These are phyloP conservation scores for Magnusiomyces magnusii DNA, from an alignment of 1,139 yeast species.

Conservation along the genomic window DNA sequence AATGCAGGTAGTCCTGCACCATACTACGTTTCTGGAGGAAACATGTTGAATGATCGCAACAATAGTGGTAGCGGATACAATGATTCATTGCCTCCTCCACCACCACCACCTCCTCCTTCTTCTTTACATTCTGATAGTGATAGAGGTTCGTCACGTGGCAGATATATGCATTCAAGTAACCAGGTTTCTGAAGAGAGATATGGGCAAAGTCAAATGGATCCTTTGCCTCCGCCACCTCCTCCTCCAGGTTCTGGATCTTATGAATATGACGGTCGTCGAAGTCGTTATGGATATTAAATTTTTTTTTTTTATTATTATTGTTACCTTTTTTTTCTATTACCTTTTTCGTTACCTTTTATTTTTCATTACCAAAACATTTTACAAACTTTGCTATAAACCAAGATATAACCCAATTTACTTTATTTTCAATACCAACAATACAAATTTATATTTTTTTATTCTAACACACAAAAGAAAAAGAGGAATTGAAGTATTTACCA, in stretches of 20 bases:
- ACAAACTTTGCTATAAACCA: too few species aligned
- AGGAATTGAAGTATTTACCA: too few species aligned
- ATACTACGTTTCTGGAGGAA: background rate
- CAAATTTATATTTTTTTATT: too few species aligned
- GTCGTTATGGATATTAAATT: background rate
- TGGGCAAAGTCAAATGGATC: background rate
- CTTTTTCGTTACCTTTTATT: too few species aligned
- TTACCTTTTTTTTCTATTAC: too few species aligned
- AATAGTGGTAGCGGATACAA: background rate
- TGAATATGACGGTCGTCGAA: background rate
- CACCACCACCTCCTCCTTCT: background rate
- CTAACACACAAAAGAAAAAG: too few species aligned
- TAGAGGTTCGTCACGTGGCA: background rate
- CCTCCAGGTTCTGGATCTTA: background rate
- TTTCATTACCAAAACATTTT: too few species aligned
- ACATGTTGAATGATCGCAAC: constrained; percentile 1
- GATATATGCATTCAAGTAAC: background rate
- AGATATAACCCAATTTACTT: too few species aligned
- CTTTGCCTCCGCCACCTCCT: constrained; percentile 3
- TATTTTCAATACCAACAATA: too few species aligned
- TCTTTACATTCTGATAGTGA: background rate
- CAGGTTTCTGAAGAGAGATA: background rate
- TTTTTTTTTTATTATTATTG: too few species aligned
- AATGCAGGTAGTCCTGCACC: background rate
- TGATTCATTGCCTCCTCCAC: background rate